Conservation (phyloP, 208 protist genomes). For the Trypanosoma melophagium region DNA sequence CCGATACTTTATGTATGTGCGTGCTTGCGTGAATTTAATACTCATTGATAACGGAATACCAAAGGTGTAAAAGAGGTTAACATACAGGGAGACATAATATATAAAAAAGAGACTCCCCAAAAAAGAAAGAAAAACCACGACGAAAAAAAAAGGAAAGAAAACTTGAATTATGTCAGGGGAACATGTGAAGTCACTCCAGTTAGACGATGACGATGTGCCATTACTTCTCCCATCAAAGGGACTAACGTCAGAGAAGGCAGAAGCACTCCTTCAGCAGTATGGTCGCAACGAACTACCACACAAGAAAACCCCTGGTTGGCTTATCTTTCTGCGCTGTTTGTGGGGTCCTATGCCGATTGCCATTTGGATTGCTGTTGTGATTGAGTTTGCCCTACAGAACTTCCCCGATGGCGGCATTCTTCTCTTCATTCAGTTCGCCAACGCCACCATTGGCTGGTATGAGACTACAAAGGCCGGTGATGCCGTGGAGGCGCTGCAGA, state of each 20-base stretch:
- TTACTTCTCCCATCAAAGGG: constrained; percentile 44
- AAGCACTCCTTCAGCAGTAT: constrained; percentile 63
- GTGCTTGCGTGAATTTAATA: no score
- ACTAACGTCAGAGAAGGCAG: constrained; percentile 60
- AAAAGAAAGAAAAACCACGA: neutral
- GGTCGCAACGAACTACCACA: constrained; percentile 76
- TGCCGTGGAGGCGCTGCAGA: constrained; percentile 91
- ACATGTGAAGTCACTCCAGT: constrained; percentile 3
- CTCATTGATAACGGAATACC: no score
- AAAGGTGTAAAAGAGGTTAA: no score
- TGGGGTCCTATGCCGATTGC: constrained; percentile 87
- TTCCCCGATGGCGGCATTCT: constrained; percentile 86
- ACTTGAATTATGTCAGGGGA: constrained; percentile 3
- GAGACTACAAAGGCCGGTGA: constrained; percentile 93
- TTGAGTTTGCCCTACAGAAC: constrained; percentile 87
- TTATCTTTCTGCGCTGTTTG: constrained; percentile 78
- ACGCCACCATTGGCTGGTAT: constrained; percentile 86
- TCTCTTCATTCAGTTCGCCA: constrained; percentile 81
- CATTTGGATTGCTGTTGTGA: constrained; percentile 90
- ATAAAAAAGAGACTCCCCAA: neutral
- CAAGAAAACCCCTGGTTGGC: constrained; percentile 75
- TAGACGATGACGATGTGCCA: constrained; percentile 15
- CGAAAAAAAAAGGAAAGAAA: neutral
- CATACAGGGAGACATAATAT: no score
- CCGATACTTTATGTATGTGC: no score